Evolutionary conservation across 2,329 filamentous ascomycete genomes (phyloP), one percentile per base, ranked within the genome.

Genomic region (Trichothecium sympodiale): DNA sequence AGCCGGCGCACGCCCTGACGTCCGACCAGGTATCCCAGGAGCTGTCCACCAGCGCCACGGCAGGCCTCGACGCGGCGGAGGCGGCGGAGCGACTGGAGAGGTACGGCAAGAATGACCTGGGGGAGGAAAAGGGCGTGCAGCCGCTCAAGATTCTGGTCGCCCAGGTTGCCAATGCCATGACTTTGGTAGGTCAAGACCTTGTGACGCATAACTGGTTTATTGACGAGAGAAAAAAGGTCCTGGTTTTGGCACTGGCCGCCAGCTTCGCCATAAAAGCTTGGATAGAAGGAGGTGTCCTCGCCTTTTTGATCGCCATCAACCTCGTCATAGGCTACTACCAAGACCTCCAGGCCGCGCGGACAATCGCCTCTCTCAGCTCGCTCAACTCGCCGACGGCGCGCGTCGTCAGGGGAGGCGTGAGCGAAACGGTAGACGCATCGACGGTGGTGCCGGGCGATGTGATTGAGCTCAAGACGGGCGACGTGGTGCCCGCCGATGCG

Each of bases 31-130:
- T 75, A 25, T 59, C 69, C 18, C 48, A 62, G 14, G 69, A 80
- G 50, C 62, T 79, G 15, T 51, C 61, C 9, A 65, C 69, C 36
- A 61, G 73, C 46, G 46, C 62, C 6, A 61, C 73, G 4, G 62
- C 71, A 46, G 76, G 77, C 29, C 59, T 81, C 20, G 64, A 61
- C 2, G 48, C 60, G 4, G 49, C 51, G 2, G 71, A 78, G 35
- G 75, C 70, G 6, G 59, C 62, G 33, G 45, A 57, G 23, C 62
- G 74, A 14, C 51, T 76, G 7, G 57, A 64, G 20, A 55, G 69
- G 39, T 70, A 67, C 57, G 76, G 77, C n/a, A 53, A 59, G 16
- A 80, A 80, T 47, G 67, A 77, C 41, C 60, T 80, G 3, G 69
- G 51, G 4, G 50, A 59, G 25, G 49, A 52, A 26, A 53, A 58